These are phyloP conservation scores for Dysphania ambrosioides DNA, from an alignment of 148 eudicot species.

Conservation along the genomic window DNA sequence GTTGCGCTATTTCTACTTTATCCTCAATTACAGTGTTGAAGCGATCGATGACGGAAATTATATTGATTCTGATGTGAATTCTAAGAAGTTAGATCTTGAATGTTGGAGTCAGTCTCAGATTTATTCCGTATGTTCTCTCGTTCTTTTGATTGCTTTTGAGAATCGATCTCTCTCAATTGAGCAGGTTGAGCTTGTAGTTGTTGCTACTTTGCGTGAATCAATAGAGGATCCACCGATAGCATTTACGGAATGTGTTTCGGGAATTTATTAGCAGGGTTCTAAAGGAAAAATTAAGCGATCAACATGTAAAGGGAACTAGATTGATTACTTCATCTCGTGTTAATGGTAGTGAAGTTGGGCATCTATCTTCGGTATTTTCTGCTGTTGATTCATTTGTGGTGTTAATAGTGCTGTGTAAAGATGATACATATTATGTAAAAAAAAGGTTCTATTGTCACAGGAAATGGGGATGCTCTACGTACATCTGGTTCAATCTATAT, in stretches of 20 bases:
- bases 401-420: conserved; percentile 31
- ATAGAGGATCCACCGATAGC: conserved; percentile 52
- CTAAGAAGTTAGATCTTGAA: conserved; percentile 57
- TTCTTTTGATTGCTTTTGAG: conserved; percentile 50
- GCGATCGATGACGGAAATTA: conserved; percentile 34
- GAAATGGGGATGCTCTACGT: conserved; percentile 35
- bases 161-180: conserved; percentile 51
- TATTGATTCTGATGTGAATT: conserved; percentile 28
- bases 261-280: conserved; percentile 48
- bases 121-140: conserved; percentile 52
- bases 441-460: conserved; percentile 25
- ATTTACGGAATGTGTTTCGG: conserved; percentile 42
- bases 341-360: conserved; percentile 28
- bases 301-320: conserved; percentile 31
- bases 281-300: conserved; percentile 91
- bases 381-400: conserved; percentile 62
- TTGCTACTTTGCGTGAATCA: conserved; percentile 64
- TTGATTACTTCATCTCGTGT: conserved; percentile 25
- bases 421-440: conserved; percentile 32
- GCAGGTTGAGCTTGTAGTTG: conserved; percentile 71
- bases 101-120: conserved; percentile 65
- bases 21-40: conserved; percentile 49
- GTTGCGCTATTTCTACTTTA: conserved; percentile 56
- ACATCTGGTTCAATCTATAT: conserved; percentile 93
- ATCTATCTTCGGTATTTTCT: conserved; percentile 32